phyloP scores from a whole-genome alignment of 129 eudicot species.

The Helichrysum umbraculigerum region DNA sequence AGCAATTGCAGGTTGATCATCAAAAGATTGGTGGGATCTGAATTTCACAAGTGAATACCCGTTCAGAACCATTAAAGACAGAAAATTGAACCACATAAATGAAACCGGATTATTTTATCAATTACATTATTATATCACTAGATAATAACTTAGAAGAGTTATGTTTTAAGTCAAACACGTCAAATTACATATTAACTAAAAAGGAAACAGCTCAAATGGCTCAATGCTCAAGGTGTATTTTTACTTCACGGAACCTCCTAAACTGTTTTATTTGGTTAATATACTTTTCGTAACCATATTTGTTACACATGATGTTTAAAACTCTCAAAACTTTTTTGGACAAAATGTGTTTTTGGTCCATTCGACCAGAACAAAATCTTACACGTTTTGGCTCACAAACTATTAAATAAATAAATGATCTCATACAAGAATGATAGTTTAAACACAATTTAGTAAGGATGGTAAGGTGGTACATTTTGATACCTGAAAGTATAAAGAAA shows the following conservation, averaged over 20 bases:
- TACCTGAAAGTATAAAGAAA: neutral
- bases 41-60: slow-evolving; percentile 9
- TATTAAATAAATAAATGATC: neutral
- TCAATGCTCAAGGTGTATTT: neutral
- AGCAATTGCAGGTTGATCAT: slow-evolving; percentile 35
- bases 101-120: neutral
- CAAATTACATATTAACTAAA: neutral
- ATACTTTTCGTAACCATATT: neutral
- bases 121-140: neutral
- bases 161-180: neutral
- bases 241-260: neutral
- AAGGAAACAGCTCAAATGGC: neutral
- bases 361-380: neutral
- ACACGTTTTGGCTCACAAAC: neutral
- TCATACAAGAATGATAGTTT: neutral
- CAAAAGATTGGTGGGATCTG: slow-evolving; percentile 33
- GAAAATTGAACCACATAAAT: neutral
- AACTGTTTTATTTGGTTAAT: neutral
- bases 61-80: neutral
- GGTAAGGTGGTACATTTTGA: neutral
- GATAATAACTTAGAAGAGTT: neutral
- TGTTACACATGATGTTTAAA: neutral
- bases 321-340: neutral
- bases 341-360: neutral
- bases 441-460: neutral